Base-by-base conservation (phyloP, 202 grass and related monocot genomes). In the Eragrostis tef region DNA sequence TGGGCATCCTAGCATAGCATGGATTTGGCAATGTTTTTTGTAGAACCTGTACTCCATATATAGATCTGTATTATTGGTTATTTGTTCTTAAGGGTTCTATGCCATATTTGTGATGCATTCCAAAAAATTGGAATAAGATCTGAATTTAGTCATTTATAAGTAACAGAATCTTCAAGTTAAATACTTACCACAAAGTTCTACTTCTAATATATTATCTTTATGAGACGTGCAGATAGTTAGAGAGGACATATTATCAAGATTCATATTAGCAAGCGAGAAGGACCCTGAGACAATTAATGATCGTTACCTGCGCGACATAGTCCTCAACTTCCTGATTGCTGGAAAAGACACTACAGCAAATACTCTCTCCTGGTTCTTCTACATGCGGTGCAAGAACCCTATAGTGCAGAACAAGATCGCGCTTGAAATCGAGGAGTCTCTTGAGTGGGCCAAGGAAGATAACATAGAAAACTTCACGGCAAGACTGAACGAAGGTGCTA, bases 331-430 rank as follows among this genome's bases (percentile, higher is more conserved):
- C 77, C 51, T 93, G 41, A 78, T 93, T 2, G 91, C 91, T 11
- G 88, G 91, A 34, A 90, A 88, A 79, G 91, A 93, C 64, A 88
- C 88, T 31, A 88, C 91, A 0, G 91, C 76, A 11, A 78, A 79
- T 57, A 90, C 86, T 9, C 87, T 90, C 9, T 72, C 91, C 45
- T 93, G 91, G 87, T 85, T 93, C 71, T 81, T 93, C 39, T 90
- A 84, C 13, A 80, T 88, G 85, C 64, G 90, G 7, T 90, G 88
- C 75, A 93, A 86, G 72, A 87, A 90, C 67, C 88, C 91, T 15
- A 27, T 59, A 48, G 77, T 90, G 45, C 85, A 93, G 70, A 83
- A 93, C 48, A 93, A 88, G 77, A 36, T 90, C 69, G 65, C 70
- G 16, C 58, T 71, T n/a, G 91, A 93, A 74, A 80, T 93, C 43